These are phyloP conservation scores for Cicer yamashitae DNA, from an alignment of 306 rosid genomes.

Conservation along the genomic window DNA sequence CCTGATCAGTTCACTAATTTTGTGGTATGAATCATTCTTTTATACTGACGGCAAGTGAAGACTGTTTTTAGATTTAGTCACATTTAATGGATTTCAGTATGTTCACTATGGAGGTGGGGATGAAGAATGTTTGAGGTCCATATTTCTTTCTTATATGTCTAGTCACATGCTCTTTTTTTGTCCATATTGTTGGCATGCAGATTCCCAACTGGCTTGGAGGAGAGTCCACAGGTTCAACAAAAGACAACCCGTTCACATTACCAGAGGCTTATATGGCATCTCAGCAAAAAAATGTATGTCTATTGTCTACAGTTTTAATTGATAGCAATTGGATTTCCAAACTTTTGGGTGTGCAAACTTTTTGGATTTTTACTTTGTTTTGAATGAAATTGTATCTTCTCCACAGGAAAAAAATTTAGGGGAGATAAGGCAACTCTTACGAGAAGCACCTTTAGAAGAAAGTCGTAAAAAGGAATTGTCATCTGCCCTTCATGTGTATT, in stretches of 20 bases:
- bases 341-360: slow-evolving; percentile 27
- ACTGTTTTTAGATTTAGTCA: not conserved
- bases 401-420: slow-evolving; percentile 73
- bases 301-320: slow-evolving; percentile 17
- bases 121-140: slow-evolving; percentile 9
- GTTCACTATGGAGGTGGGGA: not conserved
- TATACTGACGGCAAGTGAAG: slow-evolving; percentile 11
- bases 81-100: slow-evolving; percentile 26
- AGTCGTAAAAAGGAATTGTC: slow-evolving; percentile 86
- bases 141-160: slow-evolving; percentile 31
- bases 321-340: slow-evolving; percentile 36
- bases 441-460: slow-evolving; percentile 91
- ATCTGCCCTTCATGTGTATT: slow-evolving; percentile 85
- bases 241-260: slow-evolving; percentile 79
- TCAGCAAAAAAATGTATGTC: slow-evolving; percentile 75
- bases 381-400: slow-evolving; percentile 45
- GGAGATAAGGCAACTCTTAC: slow-evolving; percentile 76
- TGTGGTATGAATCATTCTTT: slow-evolving; percentile 62
- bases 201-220: slow-evolving; percentile 86
- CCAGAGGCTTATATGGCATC: slow-evolving; percentile 80
- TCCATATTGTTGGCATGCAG: slow-evolving; percentile 56
- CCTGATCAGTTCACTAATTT: slow-evolving; percentile 90
- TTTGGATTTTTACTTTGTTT: slow-evolving; percentile 36
- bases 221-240: slow-evolving; percentile 70
- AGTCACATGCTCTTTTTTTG: slow-evolving; percentile 15